phyloP scores from a whole-genome alignment of 1,284 basidiomycete genomes.

The Malassezia psittaci region DNA sequence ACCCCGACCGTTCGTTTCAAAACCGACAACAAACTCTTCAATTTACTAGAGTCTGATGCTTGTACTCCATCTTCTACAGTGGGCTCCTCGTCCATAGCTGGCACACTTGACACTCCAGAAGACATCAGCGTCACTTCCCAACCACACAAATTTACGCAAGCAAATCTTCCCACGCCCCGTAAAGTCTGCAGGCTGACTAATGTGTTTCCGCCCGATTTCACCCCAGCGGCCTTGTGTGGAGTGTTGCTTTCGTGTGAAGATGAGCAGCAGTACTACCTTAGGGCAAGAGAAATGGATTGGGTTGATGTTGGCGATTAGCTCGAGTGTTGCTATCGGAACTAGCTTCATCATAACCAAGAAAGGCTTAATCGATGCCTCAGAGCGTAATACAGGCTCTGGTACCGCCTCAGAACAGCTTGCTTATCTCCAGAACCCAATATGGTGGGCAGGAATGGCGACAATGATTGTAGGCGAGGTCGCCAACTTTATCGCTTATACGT shows the following conservation, averaged over 20 bases:
- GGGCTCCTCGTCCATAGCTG: not conserved
- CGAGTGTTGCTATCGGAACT: slow-evolving; percentile 43
- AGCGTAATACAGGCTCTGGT: slow-evolving; percentile 23
- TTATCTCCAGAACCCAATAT: slow-evolving; percentile 85
- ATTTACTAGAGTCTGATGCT: slow-evolving; percentile 32
- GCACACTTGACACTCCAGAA: not conserved
- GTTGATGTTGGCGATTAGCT: slow-evolving; percentile 42
- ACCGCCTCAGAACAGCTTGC: slow-evolving; percentile 45
- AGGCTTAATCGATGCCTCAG: slow-evolving; percentile 45
- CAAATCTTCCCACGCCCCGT: not conserved
- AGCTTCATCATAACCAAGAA: slow-evolving; percentile 48
- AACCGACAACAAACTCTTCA: slow-evolving; percentile 39
- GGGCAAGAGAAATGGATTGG: slow-evolving; percentile 46
- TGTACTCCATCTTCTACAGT: not conserved
- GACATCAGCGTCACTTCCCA: not conserved
- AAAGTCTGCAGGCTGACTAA: not conserved
- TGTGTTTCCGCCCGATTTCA: not conserved
- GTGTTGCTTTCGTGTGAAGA: not conserved
- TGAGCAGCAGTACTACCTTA: slow-evolving; percentile 17
- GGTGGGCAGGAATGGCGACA: slow-evolving; percentile 94
- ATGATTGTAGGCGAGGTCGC: slow-evolving; percentile 57
- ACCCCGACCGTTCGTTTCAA: slow-evolving; percentile 44
- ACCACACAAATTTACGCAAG: too few species aligned
- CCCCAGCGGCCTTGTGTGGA: too few species aligned
- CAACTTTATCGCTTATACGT: slow-evolving; percentile 97